A percentile compares a stretch with the other conserved stretches of the same genome.
Evolutionary conservation across 2,329 filamentous ascomycete species (phyloP).

Genomic region (Fusarium napiforme): DNA sequence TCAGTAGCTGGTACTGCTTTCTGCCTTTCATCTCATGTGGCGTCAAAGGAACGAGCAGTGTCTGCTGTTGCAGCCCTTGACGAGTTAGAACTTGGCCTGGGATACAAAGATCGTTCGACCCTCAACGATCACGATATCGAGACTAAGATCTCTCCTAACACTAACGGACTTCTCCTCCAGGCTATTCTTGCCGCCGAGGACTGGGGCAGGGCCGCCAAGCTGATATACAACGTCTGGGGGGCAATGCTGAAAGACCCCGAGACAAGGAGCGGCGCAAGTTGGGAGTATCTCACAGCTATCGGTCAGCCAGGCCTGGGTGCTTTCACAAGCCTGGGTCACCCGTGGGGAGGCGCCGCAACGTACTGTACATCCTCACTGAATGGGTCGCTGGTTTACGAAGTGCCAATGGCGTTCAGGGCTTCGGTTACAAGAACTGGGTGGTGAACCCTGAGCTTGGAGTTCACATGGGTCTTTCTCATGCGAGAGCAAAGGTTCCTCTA

Average conservation of each 20-base stretch:
- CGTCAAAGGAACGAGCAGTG: background rate
- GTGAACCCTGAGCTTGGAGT: constrained; percentile 1
- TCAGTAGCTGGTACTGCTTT: constrained; percentile 5
- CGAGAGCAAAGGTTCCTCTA: background rate
- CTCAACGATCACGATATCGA: background rate
- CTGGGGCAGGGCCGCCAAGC: background rate
- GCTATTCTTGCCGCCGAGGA: background rate
- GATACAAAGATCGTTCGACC: constrained; percentile 3
- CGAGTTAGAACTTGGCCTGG: background rate
- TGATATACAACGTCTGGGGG: constrained; percentile 4
- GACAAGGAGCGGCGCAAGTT: constrained; percentile 5
- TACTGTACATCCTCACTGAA: constrained; percentile 9
- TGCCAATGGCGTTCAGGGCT: background rate
- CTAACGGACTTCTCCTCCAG: background rate
- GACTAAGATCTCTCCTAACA: constrained; percentile 12
- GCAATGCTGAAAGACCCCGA: constrained; percentile 5
- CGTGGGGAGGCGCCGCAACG: constrained; percentile 10
- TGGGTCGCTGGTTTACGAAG: constrained; percentile 5
- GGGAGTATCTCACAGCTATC: constrained; percentile 5
- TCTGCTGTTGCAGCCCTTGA: constrained; percentile 2
- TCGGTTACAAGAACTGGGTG: constrained; percentile 2
- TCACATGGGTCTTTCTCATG: background rate
- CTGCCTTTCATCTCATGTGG: background rate
- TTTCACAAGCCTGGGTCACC: background rate
- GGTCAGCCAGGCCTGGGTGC: background rate